Base-by-base conservation (phyloP, 441 rosid species). In the Mallotus japonicus region DNA sequence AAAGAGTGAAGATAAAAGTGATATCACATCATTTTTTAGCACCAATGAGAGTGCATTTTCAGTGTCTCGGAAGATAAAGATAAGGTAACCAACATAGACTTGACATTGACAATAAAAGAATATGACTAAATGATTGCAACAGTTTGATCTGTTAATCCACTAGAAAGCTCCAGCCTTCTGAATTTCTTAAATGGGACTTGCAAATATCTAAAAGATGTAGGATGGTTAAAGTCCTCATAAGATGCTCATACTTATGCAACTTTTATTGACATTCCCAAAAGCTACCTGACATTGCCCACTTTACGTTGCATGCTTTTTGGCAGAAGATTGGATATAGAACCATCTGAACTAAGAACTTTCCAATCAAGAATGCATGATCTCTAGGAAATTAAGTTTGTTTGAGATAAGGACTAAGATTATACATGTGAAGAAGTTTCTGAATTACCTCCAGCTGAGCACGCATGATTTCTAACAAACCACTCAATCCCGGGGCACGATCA, bases 381-480 rank as follows among this genome's bases (percentile, higher is more conserved):
- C 49, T 44, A 7, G 12, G 11, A 44, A 44, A 37, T 37, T 44
- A 8, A 44, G 49, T 44, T 44, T 44, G 49, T 44, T 44, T 44
- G 49, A 44, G 49, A 44, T 50, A 50, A 50, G 15, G 17, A 50
- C 15, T 46, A 58, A 46, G 6, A 34, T 9, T 22, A 34, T 8
- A 9, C 0, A 10, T 59, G 57, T 17, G 54, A 44, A 32, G 74
- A 42, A 49, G 19, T 34, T 62, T 46, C 60, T 59, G 66, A 70
- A 37, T 73, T 81, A 96, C 99, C 99, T 96, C 98, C 97, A 96
- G 87, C 76, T 93, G 99, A 56, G 89, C 92, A 73, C 96, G 93
- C 97, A 96, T 88, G 69, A 86, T 86, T 82, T 96, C 99, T 80
- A 93, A 78, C 78, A 96, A 86, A 76, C 91, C 85, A 83, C 86